Evolutionary conservation across 352 stramenopile genomes (phyloP).

Genomic region (Plasmopara muralis): DNA sequence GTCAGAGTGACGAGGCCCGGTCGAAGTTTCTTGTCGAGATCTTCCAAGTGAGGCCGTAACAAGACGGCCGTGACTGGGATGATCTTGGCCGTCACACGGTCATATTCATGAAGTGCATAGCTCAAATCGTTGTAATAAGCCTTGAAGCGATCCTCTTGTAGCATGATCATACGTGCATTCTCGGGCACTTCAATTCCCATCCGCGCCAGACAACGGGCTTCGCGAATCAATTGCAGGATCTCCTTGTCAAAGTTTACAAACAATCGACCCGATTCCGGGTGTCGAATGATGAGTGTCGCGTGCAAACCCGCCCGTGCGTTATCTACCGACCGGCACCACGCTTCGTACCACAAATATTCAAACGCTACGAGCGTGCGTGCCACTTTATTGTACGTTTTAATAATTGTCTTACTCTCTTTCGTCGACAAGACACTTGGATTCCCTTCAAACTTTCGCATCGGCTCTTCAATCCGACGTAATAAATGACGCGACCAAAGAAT

Average conservation of each 20-base stretch:
- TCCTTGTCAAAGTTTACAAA: conserved; percentile 89
- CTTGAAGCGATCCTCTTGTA: conserved; percentile 87
- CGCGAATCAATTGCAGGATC: conserved; percentile 81
- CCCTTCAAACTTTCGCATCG: conserved; percentile 84
- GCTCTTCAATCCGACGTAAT: conserved; percentile 80
- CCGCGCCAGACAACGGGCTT: conserved; percentile 74
- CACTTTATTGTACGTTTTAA: conserved; percentile 89
- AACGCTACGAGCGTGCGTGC: conserved; percentile 85
- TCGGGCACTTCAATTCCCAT: conserved; percentile 83
- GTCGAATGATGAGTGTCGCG: conserved; percentile 79
- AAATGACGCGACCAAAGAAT: conserved; percentile 84
- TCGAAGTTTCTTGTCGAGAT: conserved; percentile 66
- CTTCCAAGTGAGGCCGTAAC: conserved; percentile 63
- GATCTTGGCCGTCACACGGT: conserved; percentile 68
- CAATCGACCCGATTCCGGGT: conserved; percentile 62
- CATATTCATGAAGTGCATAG: conserved; percentile 76
- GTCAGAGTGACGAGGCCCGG: conserved; percentile 80
- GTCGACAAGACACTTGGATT: conserved; percentile 79
- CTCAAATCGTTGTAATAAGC: conserved; percentile 77
- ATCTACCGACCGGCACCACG: conserved; percentile 78
- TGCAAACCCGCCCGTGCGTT: conserved; percentile 68
- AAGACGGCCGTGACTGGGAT: conserved; percentile 54
- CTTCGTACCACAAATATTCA: conserved; percentile 87
- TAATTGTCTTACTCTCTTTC: conserved; percentile 87
- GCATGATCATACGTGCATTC: conserved; percentile 76